Evolutionary conservation across 139 green algal genomes (phyloP).

Genomic region (Bryopsis sp.): DNA sequence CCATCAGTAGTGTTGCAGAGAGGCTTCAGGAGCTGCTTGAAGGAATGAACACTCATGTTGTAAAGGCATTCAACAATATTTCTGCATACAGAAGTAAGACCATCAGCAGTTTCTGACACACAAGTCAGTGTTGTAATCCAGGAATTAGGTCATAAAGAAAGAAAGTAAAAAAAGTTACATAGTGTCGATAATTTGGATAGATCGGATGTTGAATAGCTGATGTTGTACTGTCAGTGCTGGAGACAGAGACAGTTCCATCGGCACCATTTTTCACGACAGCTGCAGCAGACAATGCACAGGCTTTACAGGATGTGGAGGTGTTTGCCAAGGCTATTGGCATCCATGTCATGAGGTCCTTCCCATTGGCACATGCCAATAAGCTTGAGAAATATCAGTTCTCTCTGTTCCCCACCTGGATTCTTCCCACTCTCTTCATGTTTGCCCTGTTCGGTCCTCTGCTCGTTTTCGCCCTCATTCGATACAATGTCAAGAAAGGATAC

Average conservation of each 20-base stretch:
- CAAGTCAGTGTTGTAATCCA: background rate
- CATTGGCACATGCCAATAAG: background rate
- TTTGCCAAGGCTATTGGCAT: conserved; percentile 2
- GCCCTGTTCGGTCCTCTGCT: background rate
- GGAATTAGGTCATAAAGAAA: background rate
- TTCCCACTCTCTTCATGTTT: no score
- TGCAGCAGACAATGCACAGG: background rate
- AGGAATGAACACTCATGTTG: background rate
- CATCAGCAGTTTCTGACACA: background rate
- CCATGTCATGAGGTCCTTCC: background rate
- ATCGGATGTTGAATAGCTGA: background rate
- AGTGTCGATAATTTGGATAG: background rate
- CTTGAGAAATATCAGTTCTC: background rate
- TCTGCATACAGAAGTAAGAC: background rate
- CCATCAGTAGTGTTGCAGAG: background rate
- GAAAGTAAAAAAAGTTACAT: background rate
- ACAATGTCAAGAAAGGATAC: background rate
- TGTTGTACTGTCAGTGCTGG: background rate
- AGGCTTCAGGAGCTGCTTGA: background rate
- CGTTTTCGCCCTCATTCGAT: background rate
- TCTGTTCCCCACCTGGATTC: background rate
- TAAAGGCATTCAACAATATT: background rate
- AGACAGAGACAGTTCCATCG: background rate
- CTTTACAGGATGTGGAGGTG: background rate
- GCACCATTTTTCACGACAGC: conserved; percentile 1